Conservation (phyloP, 2,329 filamentous ascomycete species). For the Aspergillaceae sp. region DNA sequence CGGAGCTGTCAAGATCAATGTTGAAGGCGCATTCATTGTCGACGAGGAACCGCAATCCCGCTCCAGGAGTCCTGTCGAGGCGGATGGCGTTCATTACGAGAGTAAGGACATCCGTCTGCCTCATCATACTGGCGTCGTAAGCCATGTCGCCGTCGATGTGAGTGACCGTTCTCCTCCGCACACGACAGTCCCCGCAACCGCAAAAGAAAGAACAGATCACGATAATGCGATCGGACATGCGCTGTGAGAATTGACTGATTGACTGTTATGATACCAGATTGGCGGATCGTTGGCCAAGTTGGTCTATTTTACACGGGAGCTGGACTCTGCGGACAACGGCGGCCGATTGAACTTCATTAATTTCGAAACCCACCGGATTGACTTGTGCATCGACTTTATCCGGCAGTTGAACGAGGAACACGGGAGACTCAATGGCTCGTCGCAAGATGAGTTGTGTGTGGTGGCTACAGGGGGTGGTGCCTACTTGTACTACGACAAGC, state of each 20-base stretch:
- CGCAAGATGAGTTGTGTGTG: slow-evolving; percentile 66
- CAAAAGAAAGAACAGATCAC: slow-evolving; percentile 2
- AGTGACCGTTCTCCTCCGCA: slow-evolving; percentile 35
- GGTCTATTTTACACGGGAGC: slow-evolving; percentile 91
- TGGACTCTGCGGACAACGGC: slow-evolving; percentile 67
- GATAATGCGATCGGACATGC: too few species aligned
- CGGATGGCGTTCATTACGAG: slow-evolving; percentile 57
- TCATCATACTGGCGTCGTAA: slow-evolving; percentile 89
- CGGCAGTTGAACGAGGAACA: slow-evolving; percentile 76
- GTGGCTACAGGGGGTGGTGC: slow-evolving; percentile 95
- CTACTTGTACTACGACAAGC: slow-evolving; percentile 92
- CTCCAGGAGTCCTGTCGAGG: slow-evolving; percentile 41
- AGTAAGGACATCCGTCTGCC: slow-evolving; percentile 92
- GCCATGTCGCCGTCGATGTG: slow-evolving; percentile 94
- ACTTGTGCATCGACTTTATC: slow-evolving; percentile 89
- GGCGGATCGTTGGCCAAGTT: slow-evolving; percentile 92
- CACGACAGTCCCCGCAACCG: slow-evolving; percentile 22
- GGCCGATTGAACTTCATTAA: slow-evolving; percentile 90
- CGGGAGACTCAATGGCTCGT: slow-evolving; percentile 61
- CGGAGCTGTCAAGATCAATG: slow-evolving; percentile 82
- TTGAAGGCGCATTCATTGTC: slow-evolving; percentile 92
- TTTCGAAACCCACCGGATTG: slow-evolving; percentile 92
- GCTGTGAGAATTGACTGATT: background rate
- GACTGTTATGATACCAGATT: slow-evolving; percentile 51
- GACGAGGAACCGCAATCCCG: slow-evolving; percentile 60